Evolutionary conservation across 495 filamentous ascomycete genomes (phyloP).

Genomic region (Pyrenula aspistea): DNA sequence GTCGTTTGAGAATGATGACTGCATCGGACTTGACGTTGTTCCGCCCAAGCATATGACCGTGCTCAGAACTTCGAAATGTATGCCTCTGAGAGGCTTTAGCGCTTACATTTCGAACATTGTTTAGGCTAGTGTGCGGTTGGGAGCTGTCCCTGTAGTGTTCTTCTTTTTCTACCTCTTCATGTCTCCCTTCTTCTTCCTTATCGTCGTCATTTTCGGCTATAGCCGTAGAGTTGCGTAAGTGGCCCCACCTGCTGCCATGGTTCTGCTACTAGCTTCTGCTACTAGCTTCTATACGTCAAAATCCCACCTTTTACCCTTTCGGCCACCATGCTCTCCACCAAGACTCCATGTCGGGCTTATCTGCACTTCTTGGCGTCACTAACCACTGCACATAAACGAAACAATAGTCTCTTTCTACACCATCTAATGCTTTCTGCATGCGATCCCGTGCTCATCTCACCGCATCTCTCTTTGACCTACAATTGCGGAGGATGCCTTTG

Average conservation of each 20-base stretch:
- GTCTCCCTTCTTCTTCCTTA: not conserved
- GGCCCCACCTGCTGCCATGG: not conserved
- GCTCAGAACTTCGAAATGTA: no score
- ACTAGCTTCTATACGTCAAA: not conserved
- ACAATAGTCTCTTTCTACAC: not conserved
- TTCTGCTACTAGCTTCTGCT: not conserved
- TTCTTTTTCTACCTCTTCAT: not conserved
- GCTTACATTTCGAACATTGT: not conserved
- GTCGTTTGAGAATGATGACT: no score
- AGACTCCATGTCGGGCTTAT: not conserved
- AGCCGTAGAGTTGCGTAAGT: not conserved
- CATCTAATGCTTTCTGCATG: not conserved
- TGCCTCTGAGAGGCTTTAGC: not conserved
- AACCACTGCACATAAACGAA: not conserved
- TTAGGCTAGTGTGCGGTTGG: not conserved
- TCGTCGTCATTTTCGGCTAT: not conserved
- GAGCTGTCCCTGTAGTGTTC: not conserved
- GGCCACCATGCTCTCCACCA: not conserved
- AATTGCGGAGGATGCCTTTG: not conserved
- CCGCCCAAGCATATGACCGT: no score
- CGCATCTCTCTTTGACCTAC: not conserved
- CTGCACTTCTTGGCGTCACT: not conserved
- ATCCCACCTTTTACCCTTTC: not conserved
- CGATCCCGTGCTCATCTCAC: not conserved
- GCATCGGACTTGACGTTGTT: no score